Percentiles rank a stretch among this genome's conserved stretches.
Conservation (phyloP, 1,284 basidiomycete species). For the Cryptococcus amylolentus region DNA sequence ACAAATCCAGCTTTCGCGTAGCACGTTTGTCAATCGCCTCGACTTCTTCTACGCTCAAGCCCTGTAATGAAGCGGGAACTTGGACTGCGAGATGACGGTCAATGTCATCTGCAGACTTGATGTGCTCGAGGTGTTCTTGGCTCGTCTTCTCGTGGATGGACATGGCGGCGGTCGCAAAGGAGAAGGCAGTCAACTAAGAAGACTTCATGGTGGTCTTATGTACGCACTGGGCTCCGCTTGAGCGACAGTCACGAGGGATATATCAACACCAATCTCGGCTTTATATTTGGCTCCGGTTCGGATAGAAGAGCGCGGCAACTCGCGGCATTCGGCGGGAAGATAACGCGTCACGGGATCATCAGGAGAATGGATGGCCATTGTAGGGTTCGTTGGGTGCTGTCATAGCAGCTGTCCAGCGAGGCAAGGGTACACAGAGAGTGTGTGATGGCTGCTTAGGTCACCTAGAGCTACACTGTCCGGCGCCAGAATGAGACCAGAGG, state of each 20-base stretch:
- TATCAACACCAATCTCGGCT: too few relatives aligned
- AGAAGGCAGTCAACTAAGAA: neutral
- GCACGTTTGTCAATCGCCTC: constrained; percentile 27
- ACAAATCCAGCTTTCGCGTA: constrained; percentile 36
- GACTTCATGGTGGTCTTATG: neutral
- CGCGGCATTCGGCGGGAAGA: neutral
- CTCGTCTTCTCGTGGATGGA: constrained; percentile 11
- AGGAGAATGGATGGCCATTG: too few relatives aligned
- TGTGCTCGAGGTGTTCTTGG: constrained; percentile 5
- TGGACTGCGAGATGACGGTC: constrained; percentile 29
- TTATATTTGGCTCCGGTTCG: neutral
- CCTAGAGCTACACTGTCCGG: too few relatives aligned
- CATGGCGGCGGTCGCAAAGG: neutral
- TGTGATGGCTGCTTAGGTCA: too few relatives aligned
- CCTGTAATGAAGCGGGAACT: constrained; percentile 29
- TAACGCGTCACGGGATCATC: neutral
- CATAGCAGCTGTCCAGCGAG: too few relatives aligned
- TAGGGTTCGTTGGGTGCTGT: too few relatives aligned
- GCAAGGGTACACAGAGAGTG: too few relatives aligned
- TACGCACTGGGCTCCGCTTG: neutral
- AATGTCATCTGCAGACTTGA: constrained; percentile 5
- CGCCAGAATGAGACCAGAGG: too few relatives aligned
- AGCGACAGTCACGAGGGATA: neutral
- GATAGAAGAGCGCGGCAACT: neutral
- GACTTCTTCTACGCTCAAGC: constrained; percentile 32